Conservation (phyloP, 2,329 filamentous ascomycete genomes). For the Hymenoscyphus scutula region DNA sequence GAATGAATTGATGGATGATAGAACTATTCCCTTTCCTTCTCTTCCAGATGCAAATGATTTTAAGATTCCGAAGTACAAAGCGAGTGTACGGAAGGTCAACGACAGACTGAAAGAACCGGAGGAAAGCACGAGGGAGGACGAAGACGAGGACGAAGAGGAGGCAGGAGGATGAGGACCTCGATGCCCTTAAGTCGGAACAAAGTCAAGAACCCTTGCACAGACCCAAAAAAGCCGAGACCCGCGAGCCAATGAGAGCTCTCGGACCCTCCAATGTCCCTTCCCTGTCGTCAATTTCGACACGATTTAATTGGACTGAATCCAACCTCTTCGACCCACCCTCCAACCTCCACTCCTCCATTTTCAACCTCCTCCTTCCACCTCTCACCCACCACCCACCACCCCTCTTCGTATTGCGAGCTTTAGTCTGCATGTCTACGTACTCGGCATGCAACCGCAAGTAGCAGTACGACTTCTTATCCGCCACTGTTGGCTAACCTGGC, state of each 20-base stretch:
- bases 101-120: constrained; percentile 8
- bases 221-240: background rate
- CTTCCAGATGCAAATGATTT: constrained; percentile 5
- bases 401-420: constrained; percentile 1
- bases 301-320: background rate
- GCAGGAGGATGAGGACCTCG: background rate
- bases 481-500: background rate
- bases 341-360: background rate
- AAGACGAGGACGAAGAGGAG: constrained; percentile 4
- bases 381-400: background rate
- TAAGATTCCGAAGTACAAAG: constrained; percentile 5
- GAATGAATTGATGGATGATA: constrained; percentile 10
- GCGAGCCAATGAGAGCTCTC: background rate
- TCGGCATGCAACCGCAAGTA: background rate
- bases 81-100: constrained; percentile 7
- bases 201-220: constrained; percentile 7
- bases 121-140: background rate
- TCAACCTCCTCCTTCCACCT: background rate
- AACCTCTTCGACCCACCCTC: background rate
- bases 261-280: background rate
- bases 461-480: background rate
- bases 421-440: background rate
- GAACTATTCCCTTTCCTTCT: background rate
- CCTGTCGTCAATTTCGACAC: background rate
- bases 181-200: constrained; percentile 7